Base-by-base conservation (phyloP, 306 rosid genomes). In the Potentilla sterilis region DNA sequence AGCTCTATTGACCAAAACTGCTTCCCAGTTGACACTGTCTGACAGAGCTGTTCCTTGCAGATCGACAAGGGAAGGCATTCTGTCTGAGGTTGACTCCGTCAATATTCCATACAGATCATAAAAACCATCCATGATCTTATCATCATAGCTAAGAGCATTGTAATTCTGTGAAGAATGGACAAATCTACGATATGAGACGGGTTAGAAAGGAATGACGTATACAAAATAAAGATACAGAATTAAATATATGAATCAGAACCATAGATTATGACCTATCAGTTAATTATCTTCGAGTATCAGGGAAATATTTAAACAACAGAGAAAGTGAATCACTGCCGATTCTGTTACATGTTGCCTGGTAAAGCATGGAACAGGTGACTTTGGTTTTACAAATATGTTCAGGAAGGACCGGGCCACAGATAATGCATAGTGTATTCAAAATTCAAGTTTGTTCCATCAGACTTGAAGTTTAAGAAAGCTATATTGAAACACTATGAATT, bases 111-210 rank as follows among this genome's bases (percentile, higher is more conserved):
- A 92, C 43, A 95, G 90, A 82, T 95, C 97, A 82, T 95, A 95
- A 88, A 95, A 95, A 76, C 97, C 99, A 81, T 95, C 97, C 91
- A 95, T 49, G 81, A 90, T 82, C 95, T 90, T 90, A 88, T 95
- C 99, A 78, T 95, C 99, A 76, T 87, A 95, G 83, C 97, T 85
- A 82, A 95, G 97, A 85, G 91, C 83, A 85, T 88, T 90, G 89
- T 92, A 95, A 92, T 90, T 95, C 99, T 95, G 97, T 84, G 90
- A 92, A 95, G 96, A 86, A 90, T 46, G 91, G 86, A 88, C 86
- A 90, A 92, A 85, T 90, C 99, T 92, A 92, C 80, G 82, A 88
- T 86, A 95, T 93, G 91, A 89, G 97, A 89, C 81, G 76, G 84
- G 91, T 90, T 85, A 89, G 90, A 88, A 81, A 79, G 68, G 85